Conservation (phyloP, 139 green algal species). For the Mesotaenium endlicherianum region DNA sequence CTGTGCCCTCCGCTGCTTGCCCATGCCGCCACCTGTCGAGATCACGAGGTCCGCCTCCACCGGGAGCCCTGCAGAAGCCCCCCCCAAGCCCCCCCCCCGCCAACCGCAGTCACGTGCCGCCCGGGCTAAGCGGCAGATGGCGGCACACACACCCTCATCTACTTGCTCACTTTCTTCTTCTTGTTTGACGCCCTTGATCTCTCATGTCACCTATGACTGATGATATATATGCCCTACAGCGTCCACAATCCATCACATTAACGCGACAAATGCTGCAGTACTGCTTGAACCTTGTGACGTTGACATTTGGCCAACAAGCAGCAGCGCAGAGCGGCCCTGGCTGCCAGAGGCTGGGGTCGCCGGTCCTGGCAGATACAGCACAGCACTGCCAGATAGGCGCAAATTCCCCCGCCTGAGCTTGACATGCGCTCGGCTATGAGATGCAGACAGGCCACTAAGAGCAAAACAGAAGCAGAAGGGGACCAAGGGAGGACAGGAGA, state of each 20-base stretch:
- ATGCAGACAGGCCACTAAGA: background rate
- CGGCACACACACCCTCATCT: background rate
- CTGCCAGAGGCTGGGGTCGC: too few species aligned
- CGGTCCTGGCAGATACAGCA: too few species aligned
- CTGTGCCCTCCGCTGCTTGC: background rate
- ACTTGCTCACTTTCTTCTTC: background rate
- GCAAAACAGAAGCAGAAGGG: background rate
- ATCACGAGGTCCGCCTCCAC: slow-evolving; percentile 6
- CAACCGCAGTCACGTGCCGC: background rate
- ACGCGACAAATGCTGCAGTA: too few species aligned
- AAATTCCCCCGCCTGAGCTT: background rate
- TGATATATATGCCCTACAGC: background rate
- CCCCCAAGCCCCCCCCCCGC: too few species aligned
- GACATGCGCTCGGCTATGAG: background rate
- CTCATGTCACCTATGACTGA: background rate
- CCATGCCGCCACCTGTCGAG: slow-evolving; percentile 9
- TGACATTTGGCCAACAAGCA: too few species aligned
- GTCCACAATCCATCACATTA: too few species aligned
- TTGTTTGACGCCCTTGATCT: too few species aligned
- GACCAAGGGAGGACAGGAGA: too few species aligned
- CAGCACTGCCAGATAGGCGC: too few species aligned
- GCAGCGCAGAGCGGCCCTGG: too few species aligned
- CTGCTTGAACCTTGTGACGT: too few species aligned
- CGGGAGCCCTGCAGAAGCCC: too few species aligned
- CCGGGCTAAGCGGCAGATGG: background rate